Conservation (phyloP, 2,329 filamentous ascomycete genomes). For the Cladorrhinum sp. region DNA sequence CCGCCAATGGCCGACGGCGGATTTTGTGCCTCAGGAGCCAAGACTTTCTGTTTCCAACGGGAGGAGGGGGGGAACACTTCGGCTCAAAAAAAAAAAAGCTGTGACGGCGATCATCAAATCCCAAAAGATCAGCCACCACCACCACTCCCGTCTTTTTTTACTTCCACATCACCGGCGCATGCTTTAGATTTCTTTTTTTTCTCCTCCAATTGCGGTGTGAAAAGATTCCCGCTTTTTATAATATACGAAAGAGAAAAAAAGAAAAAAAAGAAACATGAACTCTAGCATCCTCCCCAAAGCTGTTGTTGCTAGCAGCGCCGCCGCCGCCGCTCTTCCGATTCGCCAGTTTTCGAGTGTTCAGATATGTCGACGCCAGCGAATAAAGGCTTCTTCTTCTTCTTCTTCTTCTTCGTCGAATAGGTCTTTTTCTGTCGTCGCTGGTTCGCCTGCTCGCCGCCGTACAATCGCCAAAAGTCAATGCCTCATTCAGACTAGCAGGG, state of each 20-base stretch:
- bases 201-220: conserved; percentile 1
- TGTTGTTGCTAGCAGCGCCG: neutral
- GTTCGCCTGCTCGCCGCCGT: conserved; percentile 21
- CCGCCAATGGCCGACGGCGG: neutral
- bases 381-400: conserved; percentile 25
- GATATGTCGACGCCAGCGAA: conserved; percentile 31
- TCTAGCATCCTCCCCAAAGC: conserved; percentile 35
- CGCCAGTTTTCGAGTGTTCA: conserved; percentile 33
- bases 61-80: neutral
- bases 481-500: neutral
- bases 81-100: conserved; percentile 19
- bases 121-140: neutral
- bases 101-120: neutral
- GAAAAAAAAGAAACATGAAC: conserved; percentile 29
- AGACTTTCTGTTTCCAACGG: neutral
- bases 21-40: conserved; percentile 16
- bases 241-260: neutral
- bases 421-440: neutral
- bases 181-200: neutral
- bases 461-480: neutral
- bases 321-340: conserved; percentile 26
- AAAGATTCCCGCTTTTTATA: neutral
- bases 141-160: neutral
- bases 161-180: neutral
- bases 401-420: conserved; percentile 13